These are phyloP conservation scores for Fusarium scirpi DNA, from an alignment of 2,329 filamentous ascomycete species.

Conservation along the genomic window DNA sequence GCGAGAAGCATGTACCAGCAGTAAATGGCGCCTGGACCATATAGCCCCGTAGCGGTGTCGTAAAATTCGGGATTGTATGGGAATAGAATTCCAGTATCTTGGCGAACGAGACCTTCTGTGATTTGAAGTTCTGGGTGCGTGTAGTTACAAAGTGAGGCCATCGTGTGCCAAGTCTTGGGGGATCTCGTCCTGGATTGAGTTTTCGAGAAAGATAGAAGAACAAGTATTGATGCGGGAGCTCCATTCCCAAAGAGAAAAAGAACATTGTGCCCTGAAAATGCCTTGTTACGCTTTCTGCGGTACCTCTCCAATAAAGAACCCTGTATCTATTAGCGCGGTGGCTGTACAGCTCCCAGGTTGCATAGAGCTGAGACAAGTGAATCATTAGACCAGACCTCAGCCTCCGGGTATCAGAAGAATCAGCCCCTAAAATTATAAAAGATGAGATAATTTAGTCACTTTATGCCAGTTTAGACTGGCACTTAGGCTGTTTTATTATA, in stretches of 20 bases:
- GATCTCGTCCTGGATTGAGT: too few species aligned
- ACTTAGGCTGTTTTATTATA: background rate
- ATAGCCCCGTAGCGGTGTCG: slow-evolving; percentile 1
- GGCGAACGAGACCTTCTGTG: slow-evolving; percentile 1
- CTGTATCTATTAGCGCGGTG: background rate
- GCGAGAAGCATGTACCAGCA: slow-evolving; percentile 25
- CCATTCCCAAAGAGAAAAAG: too few species aligned
- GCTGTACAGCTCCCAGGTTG: background rate
- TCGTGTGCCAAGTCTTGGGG: background rate
- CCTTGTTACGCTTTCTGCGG: background rate
- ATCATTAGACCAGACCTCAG: too few species aligned
- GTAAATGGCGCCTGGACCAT: slow-evolving; percentile 16
- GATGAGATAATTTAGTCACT: background rate
- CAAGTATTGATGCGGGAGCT: too few species aligned
- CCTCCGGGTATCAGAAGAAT: too few species aligned
- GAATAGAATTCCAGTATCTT: background rate
- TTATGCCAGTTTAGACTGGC: fast-evolving
- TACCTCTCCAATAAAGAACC: background rate
- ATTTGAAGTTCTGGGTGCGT: slow-evolving; percentile 16
- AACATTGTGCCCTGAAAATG: background rate
- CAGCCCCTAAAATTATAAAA: too few species aligned
- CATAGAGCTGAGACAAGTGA: background rate
- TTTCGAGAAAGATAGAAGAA: too few species aligned
- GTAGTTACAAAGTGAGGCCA: slow-evolving; percentile 26
- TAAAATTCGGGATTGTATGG: slow-evolving; percentile 30